phyloP scores from a whole-genome alignment of 768 basidiomycete genomes.

The Lentinula guzmanii region DNA sequence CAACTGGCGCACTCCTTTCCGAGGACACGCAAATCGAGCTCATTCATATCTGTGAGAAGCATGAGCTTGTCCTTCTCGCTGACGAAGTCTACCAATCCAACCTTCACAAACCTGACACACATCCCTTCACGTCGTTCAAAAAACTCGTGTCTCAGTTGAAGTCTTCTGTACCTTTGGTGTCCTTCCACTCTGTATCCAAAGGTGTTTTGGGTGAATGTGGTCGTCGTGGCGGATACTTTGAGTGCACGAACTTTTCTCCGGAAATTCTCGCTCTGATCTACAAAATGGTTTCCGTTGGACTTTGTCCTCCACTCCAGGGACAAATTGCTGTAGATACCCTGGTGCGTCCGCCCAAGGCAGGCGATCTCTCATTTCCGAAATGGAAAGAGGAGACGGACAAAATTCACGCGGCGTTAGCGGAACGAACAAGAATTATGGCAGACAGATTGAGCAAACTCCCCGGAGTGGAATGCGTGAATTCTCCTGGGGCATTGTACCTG shows the following conservation, averaged over 20 bases:
- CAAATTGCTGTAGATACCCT: conserved; percentile 93
- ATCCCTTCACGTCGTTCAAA: conserved; percentile 93
- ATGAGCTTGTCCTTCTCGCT: conserved; percentile 84
- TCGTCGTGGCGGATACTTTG: conserved; percentile 95
- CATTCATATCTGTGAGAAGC: conserved; percentile 78
- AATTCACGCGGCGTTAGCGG: conserved; percentile 70
- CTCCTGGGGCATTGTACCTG: conserved; percentile 91
- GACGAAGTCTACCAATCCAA: conserved; percentile 99
- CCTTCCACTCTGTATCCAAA: conserved; percentile 97
- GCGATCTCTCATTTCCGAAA: conserved; percentile 66
- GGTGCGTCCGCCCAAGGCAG: conserved; percentile 82
- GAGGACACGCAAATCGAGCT: conserved; percentile 65
- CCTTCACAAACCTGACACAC: conserved; percentile 60
- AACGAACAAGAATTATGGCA: conserved; percentile 70
- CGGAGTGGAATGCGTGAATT: conserved; percentile 87
- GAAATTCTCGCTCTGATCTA: conserved; percentile 84
- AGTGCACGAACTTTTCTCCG: conserved; percentile 74
- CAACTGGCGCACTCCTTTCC: conserved; percentile 84
- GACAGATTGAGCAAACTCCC: conserved; percentile 73
- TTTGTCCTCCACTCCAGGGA: conserved; percentile 87
- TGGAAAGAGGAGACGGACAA: conserved; percentile 82
- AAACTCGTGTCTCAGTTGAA: conserved; percentile 65
- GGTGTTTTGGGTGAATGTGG: conserved; percentile 96
- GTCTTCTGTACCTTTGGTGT: conserved; percentile 79
- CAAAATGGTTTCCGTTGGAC: conserved; percentile 89